A percentile compares a stretch with the other conserved stretches of the same genome.
These are phyloP conservation scores for Pichia occidentalis DNA, from an alignment of 805 yeast species.

Conservation along the genomic window DNA sequence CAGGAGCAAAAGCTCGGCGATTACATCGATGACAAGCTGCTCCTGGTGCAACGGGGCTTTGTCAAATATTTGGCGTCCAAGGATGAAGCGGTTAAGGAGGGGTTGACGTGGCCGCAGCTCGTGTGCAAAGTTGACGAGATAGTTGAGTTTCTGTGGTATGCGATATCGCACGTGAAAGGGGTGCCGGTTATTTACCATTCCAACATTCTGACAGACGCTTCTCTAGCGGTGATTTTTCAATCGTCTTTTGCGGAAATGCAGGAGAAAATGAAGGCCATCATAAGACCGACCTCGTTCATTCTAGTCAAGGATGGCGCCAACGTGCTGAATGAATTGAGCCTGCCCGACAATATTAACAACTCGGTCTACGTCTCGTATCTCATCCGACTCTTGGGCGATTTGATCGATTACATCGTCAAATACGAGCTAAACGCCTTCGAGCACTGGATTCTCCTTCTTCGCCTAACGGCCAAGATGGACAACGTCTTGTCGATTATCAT, in stretches of 20 bases:
- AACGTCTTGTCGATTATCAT: conserved; percentile 27
- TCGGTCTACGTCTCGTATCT: conserved; percentile 57
- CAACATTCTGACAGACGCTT: conserved; percentile 13
- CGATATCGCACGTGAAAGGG: conserved; percentile 34
- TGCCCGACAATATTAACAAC: conserved; percentile 8
- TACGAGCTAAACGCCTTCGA: conserved; percentile 20
- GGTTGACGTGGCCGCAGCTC: conserved; percentile 28
- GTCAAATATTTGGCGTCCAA: conserved; percentile 32
- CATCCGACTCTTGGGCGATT: conserved; percentile 57
- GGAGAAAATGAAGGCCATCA: not conserved
- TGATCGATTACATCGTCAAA: conserved; percentile 53
- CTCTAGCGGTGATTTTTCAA: not conserved
- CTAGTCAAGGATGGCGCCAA: not conserved
- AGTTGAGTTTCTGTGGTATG: conserved; percentile 56
- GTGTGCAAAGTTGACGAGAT: conserved; percentile 41
- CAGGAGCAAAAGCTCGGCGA: conserved; percentile 53
- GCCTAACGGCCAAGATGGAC: conserved; percentile 25
- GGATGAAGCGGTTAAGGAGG: conserved; percentile 18
- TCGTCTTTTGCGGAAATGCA: not conserved
- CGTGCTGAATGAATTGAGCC: not conserved
- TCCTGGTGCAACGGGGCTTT: conserved; percentile 50
- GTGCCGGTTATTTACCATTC: conserved; percentile 26
- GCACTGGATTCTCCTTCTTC: conserved; percentile 21
- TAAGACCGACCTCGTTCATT: not conserved
- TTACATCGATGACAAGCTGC: conserved; percentile 48